These are phyloP conservation scores for Neocucurbitaria cava DNA, from an alignment of 2,329 filamentous ascomycete genomes.

Conservation along the genomic window DNA sequence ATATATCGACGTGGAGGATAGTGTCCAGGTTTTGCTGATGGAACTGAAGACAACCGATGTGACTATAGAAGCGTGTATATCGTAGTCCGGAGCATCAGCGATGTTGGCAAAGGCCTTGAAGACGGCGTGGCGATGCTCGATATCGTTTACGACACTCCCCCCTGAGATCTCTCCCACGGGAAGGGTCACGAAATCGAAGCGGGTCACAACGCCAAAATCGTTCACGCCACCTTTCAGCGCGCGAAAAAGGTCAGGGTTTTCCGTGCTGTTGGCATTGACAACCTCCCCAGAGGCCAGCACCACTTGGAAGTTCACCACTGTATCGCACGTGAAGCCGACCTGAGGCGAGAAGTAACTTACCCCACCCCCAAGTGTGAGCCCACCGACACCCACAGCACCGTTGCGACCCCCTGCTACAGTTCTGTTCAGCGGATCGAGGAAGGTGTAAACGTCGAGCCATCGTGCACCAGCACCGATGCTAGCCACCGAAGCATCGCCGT, in stretches of 20 bases:
- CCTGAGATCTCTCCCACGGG: constrained; percentile 20
- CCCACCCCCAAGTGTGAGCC: constrained; percentile 6
- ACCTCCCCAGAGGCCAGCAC: constrained; percentile 43
- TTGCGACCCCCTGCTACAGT: too few species aligned
- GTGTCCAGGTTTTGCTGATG: too few species aligned
- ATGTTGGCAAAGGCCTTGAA: constrained; percentile 6
- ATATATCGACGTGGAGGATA: too few species aligned
- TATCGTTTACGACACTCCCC: too few species aligned
- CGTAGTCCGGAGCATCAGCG: constrained; percentile 9
- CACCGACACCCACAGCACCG: too few species aligned
- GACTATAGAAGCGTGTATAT: too few species aligned
- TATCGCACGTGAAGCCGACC: constrained; percentile 19
- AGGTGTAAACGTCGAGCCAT: too few species aligned
- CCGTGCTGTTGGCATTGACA: constrained; percentile 2
- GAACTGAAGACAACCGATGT: too few species aligned
- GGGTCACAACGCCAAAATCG: constrained; percentile 27
- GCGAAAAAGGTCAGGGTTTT: constrained; percentile 27
- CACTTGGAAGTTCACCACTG: constrained; percentile 29
- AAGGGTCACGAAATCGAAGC: constrained; percentile 18
- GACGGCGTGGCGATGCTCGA: too few species aligned
- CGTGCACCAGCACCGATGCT: too few species aligned
- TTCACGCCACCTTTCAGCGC: constrained; percentile 35
- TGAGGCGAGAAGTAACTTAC: constrained; percentile 16
- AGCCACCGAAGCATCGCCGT: too few species aligned
- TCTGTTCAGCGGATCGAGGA: too few species aligned